Percentiles rank a stretch among this genome's conserved stretches.
phyloP scores from a whole-genome alignment of 805 yeast species.

The Lachancea sp. region DNA sequence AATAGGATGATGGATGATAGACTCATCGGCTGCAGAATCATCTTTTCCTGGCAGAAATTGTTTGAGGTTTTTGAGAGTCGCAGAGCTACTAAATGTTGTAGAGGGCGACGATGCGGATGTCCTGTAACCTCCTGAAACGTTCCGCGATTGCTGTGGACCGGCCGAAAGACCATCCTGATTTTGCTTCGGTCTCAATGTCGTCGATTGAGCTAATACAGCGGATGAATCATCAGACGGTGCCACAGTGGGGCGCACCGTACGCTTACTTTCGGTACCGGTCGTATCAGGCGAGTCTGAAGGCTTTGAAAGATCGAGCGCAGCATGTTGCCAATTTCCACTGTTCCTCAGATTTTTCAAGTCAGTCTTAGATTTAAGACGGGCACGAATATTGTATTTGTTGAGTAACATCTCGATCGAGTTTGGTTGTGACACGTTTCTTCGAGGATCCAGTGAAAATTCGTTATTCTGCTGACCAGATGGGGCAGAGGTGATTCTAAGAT shows the following conservation, averaged over 20 bases:
- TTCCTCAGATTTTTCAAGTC: constrained; percentile 8
- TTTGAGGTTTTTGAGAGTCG: constrained; percentile 26
- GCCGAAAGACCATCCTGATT: background rate
- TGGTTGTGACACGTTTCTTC: constrained; percentile 27
- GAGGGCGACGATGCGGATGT: constrained; percentile 21
- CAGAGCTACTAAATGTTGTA: constrained; percentile 20
- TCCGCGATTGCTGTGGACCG: background rate
- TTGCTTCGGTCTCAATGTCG: constrained; percentile 15
- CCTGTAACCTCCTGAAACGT: background rate
- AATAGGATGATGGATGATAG: background rate
- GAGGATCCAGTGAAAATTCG: constrained; percentile 26
- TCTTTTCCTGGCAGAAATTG: constrained; percentile 16
- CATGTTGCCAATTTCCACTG: constrained; percentile 12
- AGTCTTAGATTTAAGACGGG: constrained; percentile 9
- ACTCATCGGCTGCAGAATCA: background rate
- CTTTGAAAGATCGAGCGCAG: background rate
- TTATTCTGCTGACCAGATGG: constrained; percentile 1
- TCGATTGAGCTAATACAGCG: constrained; percentile 14
- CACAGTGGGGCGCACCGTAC: background rate
- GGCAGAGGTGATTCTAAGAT: constrained; percentile 16
- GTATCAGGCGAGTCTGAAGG: background rate
- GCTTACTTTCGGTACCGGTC: background rate
- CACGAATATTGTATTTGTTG: constrained; percentile 7
- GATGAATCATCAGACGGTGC: background rate
- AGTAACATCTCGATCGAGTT: constrained; percentile 18